phyloP scores from a whole-genome alignment of 352 stramenopile genomes.

The Phytophthora idaei region DNA sequence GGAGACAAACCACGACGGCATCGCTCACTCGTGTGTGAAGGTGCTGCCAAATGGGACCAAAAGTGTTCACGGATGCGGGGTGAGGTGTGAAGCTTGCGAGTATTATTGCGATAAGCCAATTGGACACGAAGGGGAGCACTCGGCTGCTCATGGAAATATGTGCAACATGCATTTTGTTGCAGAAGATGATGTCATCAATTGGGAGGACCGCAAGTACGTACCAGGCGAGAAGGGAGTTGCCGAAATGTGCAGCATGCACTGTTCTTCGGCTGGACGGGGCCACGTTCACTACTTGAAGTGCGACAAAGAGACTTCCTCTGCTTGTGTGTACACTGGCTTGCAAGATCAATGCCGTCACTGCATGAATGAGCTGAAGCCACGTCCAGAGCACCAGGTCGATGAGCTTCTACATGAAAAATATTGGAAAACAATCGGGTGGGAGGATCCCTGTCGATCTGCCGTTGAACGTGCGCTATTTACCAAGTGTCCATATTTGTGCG shows the following conservation, averaged over 20 bases:
- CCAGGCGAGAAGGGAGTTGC: constrained; percentile 43
- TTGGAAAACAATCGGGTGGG: constrained; percentile 56
- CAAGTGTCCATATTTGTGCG: constrained; percentile 44
- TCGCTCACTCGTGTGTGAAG: constrained; percentile 34
- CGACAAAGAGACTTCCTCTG: constrained; percentile 9
- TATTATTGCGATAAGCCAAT: constrained; percentile 53
- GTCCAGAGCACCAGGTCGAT: constrained; percentile 35
- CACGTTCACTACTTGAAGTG: constrained; percentile 59
- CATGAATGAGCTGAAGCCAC: constrained; percentile 21
- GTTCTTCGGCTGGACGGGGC: constrained; percentile 44
- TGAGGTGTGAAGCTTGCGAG: constrained; percentile 39
- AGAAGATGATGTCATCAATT: constrained; percentile 25
- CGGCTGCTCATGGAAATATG: constrained; percentile 58
- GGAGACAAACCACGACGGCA: constrained; percentile 21
- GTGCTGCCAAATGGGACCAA: constrained; percentile 19
- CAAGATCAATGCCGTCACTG: constrained; percentile 48
- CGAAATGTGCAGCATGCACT: constrained; percentile 63
- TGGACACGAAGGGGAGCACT: constrained; percentile 42
- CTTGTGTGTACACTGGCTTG: constrained; percentile 38
- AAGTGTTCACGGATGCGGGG: constrained; percentile 38
- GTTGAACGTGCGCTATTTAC: constrained; percentile 35
- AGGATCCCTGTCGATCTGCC: constrained; percentile 47
- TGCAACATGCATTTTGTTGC: constrained; percentile 49
- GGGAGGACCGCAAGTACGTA: constrained; percentile 35
- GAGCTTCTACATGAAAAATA: constrained; percentile 54